phyloP scores from a whole-genome alignment of 1,284 basidiomycete species.

The Cryptococcus sp. region DNA sequence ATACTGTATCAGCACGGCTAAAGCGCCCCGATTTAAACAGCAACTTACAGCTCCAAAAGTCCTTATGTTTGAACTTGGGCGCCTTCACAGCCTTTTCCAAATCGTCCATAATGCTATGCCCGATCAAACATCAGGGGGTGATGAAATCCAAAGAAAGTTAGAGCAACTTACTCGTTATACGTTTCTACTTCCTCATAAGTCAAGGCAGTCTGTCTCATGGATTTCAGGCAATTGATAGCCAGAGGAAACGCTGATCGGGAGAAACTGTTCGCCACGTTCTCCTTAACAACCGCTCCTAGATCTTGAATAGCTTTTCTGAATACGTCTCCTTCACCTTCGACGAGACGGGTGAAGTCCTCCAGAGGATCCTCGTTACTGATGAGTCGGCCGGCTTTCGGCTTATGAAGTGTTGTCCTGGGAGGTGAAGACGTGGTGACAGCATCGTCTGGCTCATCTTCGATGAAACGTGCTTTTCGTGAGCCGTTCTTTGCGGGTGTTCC shows the following conservation, averaged over 20 bases:
- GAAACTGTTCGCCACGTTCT: constrained; percentile 70
- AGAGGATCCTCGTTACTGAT: constrained; percentile 73
- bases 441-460: constrained; percentile 51
- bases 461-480: constrained; percentile 15
- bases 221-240: constrained; percentile 70
- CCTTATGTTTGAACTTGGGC: constrained; percentile 46
- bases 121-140: no score
- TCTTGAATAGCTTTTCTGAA: constrained; percentile 75
- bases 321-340: constrained; percentile 66
- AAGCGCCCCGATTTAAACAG: background rate
- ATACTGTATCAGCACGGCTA: constrained; percentile 4
- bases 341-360: constrained; percentile 70
- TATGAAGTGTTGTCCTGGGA: constrained; percentile 6
- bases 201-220: constrained; percentile 65
- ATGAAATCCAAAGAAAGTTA: background rate
- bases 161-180: constrained; percentile 44
- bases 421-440: constrained; percentile 4
- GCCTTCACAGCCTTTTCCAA: constrained; percentile 39
- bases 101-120: constrained; percentile 33
- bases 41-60: constrained; percentile 49
- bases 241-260: constrained; percentile 65
- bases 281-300: constrained; percentile 66
- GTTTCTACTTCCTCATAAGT: constrained; percentile 52
- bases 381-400: constrained; percentile 43
- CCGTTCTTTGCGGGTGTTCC: constrained; percentile 2